Evolutionary conservation across 768 basidiomycete species (phyloP).

Genomic region (Galerina marginata): DNA sequence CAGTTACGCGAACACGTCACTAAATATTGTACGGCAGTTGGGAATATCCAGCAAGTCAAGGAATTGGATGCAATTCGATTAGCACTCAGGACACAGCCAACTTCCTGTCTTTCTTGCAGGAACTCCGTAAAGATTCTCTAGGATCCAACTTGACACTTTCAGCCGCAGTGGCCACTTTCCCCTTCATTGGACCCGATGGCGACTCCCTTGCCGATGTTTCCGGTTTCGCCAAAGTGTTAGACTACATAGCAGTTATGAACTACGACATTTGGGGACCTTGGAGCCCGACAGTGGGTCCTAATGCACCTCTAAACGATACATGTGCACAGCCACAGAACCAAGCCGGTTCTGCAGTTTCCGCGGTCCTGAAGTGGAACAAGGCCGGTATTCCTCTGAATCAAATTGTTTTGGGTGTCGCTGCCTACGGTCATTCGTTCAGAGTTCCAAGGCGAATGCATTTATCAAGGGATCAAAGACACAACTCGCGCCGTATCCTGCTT

Average conservation of each 20-base stretch:
- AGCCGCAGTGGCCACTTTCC: slow-evolving; percentile 45
- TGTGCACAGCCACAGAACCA: slow-evolving; percentile 68
- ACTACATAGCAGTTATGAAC: slow-evolving; percentile 64
- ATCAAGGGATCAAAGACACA: slow-evolving; percentile 36
- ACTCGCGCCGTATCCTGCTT: slow-evolving; percentile 57
- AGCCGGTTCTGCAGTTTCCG: slow-evolving; percentile 76
- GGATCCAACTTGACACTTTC: slow-evolving; percentile 63
- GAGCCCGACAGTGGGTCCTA: slow-evolving; percentile 76
- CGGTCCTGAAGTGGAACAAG: slow-evolving; percentile 70
- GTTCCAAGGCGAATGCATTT: slow-evolving; percentile 55
- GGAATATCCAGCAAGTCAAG: slow-evolving; percentile 82
- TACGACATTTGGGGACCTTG: slow-evolving; percentile 74
- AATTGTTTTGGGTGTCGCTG: slow-evolving; percentile 82
- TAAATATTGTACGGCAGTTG: slow-evolving; percentile 53
- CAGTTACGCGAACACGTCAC: background rate
- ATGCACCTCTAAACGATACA: slow-evolving; percentile 84
- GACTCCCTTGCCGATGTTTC: slow-evolving; percentile 68
- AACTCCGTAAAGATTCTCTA: slow-evolving; percentile 63
- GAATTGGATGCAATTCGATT: slow-evolving; percentile 74
- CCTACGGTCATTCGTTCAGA: slow-evolving; percentile 82
- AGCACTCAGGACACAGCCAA: slow-evolving; percentile 72
- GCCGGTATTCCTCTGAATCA: slow-evolving; percentile 75
- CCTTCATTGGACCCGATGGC: slow-evolving; percentile 53
- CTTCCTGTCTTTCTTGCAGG: slow-evolving; percentile 79
- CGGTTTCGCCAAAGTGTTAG: slow-evolving; percentile 71